Evolutionary conservation across 768 basidiomycete genomes (phyloP).

Genomic region (Boletus rex-veris): DNA sequence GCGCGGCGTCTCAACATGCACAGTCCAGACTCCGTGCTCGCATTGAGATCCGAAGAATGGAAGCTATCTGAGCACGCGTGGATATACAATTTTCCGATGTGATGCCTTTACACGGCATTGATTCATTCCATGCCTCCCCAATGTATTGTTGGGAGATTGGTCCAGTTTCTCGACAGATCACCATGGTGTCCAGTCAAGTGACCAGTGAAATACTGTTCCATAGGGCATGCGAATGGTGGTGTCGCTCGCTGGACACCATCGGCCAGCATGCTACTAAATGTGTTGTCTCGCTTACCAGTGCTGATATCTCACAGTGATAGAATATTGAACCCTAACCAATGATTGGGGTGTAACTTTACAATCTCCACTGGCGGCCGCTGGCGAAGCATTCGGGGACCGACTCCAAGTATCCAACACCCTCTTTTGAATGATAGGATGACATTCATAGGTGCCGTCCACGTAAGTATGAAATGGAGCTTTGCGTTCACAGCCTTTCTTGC

Average conservation of each 20-base stretch:
- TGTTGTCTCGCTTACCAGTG: neutral
- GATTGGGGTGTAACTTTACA: constrained; percentile 10
- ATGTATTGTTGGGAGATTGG: constrained; percentile 47
- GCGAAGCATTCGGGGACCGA: neutral
- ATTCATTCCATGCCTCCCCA: constrained; percentile 25
- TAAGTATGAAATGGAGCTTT: constrained; percentile 27
- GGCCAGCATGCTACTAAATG: constrained; percentile 31
- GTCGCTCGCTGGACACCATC: constrained; percentile 54
- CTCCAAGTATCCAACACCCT: neutral
- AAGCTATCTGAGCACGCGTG: constrained; percentile 10
- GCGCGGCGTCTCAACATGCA: constrained; percentile 49
- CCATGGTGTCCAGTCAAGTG: constrained; percentile 41
- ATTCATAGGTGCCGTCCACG: constrained; percentile 8
- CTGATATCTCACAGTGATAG: constrained; percentile 13
- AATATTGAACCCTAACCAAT: constrained; percentile 30
- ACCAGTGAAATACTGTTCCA: constrained; percentile 33
- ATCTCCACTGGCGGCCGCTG: too few relatives aligned
- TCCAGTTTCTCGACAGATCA: constrained; percentile 54
- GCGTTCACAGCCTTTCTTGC: constrained; percentile 11
- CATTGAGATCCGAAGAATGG: constrained; percentile 16
- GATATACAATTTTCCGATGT: constrained; percentile 36
- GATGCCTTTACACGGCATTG: constrained; percentile 45
- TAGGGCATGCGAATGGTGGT: constrained; percentile 38
- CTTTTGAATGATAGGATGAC: too few relatives aligned
- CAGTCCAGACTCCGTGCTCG: constrained; percentile 53